Conservation (phyloP, 129 eudicot genomes). For the Centaurea solstitialis region DNA sequence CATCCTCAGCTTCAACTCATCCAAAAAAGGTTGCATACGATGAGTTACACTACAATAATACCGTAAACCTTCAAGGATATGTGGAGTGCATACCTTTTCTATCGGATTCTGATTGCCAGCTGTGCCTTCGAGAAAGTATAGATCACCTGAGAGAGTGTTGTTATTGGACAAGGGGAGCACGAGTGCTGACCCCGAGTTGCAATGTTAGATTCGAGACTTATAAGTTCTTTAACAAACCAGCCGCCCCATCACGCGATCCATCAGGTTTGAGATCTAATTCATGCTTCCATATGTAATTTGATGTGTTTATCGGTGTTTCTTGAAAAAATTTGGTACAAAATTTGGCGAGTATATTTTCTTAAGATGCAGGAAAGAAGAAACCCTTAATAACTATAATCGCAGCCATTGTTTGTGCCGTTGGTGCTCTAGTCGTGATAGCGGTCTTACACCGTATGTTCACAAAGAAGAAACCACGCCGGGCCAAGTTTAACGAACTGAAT, state of each 20-base stretch:
- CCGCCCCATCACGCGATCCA: background rate
- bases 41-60: background rate
- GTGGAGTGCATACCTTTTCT: constrained; percentile 17
- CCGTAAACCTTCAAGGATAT: constrained; percentile 9
- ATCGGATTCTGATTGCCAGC: constrained; percentile 8
- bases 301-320: background rate
- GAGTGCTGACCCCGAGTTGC: constrained; percentile 30
- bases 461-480: background rate
- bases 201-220: constrained; percentile 25
- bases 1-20: background rate
- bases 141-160: background rate
- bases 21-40: background rate
- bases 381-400: background rate
- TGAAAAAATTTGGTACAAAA: background rate
- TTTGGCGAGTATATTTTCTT: background rate
- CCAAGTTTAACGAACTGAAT: background rate
- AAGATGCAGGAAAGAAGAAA: background rate
- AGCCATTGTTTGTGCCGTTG: background rate
- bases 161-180: constrained; percentile 5
- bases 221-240: background rate
- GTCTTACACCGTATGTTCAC: background rate
- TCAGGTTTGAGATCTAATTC: background rate
- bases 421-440: background rate
- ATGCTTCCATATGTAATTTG: background rate
- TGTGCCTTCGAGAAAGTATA: constrained; percentile 13